A percentile compares a stretch with the other conserved stretches of the same genome.
Evolutionary conservation across 345 rosid genomes (phyloP).

Genomic region (Eucalyptus melliodora): DNA sequence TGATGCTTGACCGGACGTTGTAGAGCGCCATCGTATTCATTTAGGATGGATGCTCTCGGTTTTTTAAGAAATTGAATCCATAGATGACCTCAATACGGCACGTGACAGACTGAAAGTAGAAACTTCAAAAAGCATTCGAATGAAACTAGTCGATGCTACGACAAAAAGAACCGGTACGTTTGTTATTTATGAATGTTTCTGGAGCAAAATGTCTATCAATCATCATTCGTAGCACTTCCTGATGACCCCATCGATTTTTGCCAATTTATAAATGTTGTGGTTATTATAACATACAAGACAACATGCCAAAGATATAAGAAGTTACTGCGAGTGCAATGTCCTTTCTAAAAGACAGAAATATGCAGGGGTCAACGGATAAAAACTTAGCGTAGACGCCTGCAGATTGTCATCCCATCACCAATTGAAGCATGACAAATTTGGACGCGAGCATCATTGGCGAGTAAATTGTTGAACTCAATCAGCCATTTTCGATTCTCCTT

Average conservation of each 20-base stretch:
- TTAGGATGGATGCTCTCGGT: neutral
- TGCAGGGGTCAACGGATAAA: neutral
- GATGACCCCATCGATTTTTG: neutral
- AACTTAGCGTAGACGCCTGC: constrained; percentile 1
- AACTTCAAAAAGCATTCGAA: neutral
- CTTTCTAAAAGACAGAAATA: neutral
- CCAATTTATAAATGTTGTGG: neutral
- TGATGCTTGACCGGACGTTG: neutral
- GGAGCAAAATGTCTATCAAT: neutral
- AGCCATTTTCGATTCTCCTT: neutral
- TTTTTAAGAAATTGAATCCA: neutral
- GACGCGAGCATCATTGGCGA: constrained; percentile 46
- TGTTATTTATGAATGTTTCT: neutral
- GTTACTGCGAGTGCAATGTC: neutral
- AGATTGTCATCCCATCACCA: constrained; percentile 65
- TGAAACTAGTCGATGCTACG: neutral
- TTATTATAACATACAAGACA: neutral
- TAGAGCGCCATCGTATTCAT: neutral
- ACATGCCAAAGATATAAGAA: neutral
- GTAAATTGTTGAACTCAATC: constrained; percentile 26
- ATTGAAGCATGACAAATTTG: constrained; percentile 41
- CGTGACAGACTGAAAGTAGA: neutral
- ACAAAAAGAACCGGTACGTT: neutral
- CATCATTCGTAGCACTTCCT: neutral
- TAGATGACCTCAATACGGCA: neutral